A percentile compares a stretch with the other conserved stretches of the same genome.
These are phyloP conservation scores for Zygosaccharomyces sapae DNA, from an alignment of 1,139 yeast species.

Conservation along the genomic window DNA sequence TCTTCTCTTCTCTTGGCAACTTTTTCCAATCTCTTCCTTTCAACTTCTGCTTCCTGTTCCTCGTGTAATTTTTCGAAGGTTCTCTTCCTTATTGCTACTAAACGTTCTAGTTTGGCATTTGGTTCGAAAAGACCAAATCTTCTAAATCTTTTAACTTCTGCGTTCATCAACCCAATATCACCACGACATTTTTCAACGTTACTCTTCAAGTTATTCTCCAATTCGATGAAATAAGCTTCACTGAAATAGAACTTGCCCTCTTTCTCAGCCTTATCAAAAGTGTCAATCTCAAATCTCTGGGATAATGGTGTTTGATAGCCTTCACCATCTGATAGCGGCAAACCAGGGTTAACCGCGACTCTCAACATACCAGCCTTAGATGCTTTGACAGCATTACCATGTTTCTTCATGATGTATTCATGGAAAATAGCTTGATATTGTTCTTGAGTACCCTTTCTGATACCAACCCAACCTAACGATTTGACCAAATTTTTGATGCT, in stretches of 20 bases:
- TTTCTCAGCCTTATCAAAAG: constrained; percentile 35
- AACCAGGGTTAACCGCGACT: constrained; percentile 57
- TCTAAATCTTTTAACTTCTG: constrained; percentile 46
- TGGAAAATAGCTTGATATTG: constrained; percentile 73
- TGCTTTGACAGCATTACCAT: constrained; percentile 78
- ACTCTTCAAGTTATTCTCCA: constrained; percentile 45
- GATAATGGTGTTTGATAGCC: constrained; percentile 67
- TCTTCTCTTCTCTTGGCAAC: constrained; percentile 12
- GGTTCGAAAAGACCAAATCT: constrained; percentile 56
- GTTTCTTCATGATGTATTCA: constrained; percentile 56
- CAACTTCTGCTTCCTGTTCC: constrained; percentile 12
- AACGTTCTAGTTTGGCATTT: constrained; percentile 41
- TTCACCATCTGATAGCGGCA: constrained; percentile 66
- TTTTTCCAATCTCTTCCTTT: constrained; percentile 12
- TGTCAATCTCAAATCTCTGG: constrained; percentile 30
- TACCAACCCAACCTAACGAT: constrained; percentile 87
- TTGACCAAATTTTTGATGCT: constrained; percentile 52
- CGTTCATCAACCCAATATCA: constrained; percentile 35
- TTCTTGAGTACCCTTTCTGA: constrained; percentile 65
- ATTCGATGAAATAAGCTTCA: constrained; percentile 51
- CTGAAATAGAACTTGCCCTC: constrained; percentile 45
- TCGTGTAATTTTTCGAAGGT: constrained; percentile 9
- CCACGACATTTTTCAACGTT: constrained; percentile 28
- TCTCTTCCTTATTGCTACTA: constrained; percentile 35
- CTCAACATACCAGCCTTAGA: constrained; percentile 68